Base-by-base conservation (phyloP, 2,329 filamentous ascomycete genomes). In the Aureobasidium sp. region DNA sequence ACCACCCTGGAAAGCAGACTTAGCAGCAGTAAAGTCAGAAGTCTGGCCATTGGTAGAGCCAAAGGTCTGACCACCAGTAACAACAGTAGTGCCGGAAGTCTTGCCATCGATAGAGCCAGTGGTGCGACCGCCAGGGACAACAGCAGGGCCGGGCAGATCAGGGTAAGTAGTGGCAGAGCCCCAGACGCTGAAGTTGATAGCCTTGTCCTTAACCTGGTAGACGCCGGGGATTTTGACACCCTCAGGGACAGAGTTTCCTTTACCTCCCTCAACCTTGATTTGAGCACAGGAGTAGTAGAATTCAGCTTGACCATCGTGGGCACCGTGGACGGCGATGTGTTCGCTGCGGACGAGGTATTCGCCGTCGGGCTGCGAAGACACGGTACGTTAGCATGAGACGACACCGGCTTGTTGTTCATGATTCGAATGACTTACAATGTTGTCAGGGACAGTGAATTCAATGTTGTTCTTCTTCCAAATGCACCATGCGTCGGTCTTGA, bases 281-380 rank as follows among this genome's bases (percentile, higher is more conserved):
- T 66, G 65, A 29, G 61, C 65, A 65, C 73, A 77, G 17, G 69
- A 69, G 62, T 74, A 68, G 59, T 76, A 76, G 63, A 75, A 72
- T 62, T 77, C 73, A 17, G 75, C 73, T 65, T 79, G 70, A 7
- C 57, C 50, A 1, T 48, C 32, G 27, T 46, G 50, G 27, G 53
- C 57, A n/a, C 80, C 80, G 26, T 82, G 81, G 41, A 84, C 73
- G 8, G 81, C 80, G 50, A 83, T 75, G 36, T 80, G 75, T 73
- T 84, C 81, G 32, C 79, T 77, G 42, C 82, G 77, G 68, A 85
- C 71, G 20, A 84, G 77, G 67, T 84, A 84, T 53, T 83, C 75
- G 52, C 82, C 82, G 1, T 79, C 74, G 6, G 80, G 79, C 44
- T 47, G 44, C 9, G 12, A 5, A 26, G 13, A 17, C 13, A 13